Percentiles rank a stretch among this genome's conserved stretches.
These are phyloP conservation scores for Pneumocystis murina DNA, from an alignment of 1,139 yeast species.

Conservation along the genomic window DNA sequence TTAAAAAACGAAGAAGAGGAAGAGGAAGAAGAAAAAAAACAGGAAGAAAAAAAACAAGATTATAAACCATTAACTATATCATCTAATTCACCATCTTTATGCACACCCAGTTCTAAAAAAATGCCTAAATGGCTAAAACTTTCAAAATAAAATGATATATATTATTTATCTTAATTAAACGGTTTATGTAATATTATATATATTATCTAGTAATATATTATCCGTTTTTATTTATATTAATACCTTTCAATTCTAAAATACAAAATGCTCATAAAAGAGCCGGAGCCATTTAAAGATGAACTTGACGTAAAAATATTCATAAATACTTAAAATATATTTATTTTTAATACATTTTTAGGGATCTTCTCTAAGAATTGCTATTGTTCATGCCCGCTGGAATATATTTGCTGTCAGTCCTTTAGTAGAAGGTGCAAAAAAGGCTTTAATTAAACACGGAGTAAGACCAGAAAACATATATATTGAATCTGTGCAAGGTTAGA, in stretches of 20 bases:
- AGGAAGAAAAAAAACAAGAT: neutral
- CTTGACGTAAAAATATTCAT: neutral
- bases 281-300: neutral
- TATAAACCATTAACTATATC: neutral
- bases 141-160: neutral
- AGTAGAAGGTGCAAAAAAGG: constrained; percentile 58
- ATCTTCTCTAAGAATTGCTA: neutral
- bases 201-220: neutral
- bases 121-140: neutral
- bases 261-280: neutral
- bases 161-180: neutral
- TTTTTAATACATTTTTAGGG: neutral
- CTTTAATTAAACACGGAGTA: constrained; percentile 49
- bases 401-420: constrained; percentile 57
- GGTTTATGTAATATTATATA: neutral
- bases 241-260: neutral
- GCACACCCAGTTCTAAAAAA: neutral
- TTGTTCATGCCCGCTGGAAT: constrained; percentile 84
- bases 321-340: neutral
- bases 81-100: neutral
- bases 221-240: neutral
- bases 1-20: neutral
- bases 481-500: constrained; percentile 87
- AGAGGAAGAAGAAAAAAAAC: no score
- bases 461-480: constrained; percentile 57